Evolutionary conservation across 768 basidiomycete genomes (phyloP).

Genomic region (Trametes cubensis): DNA sequence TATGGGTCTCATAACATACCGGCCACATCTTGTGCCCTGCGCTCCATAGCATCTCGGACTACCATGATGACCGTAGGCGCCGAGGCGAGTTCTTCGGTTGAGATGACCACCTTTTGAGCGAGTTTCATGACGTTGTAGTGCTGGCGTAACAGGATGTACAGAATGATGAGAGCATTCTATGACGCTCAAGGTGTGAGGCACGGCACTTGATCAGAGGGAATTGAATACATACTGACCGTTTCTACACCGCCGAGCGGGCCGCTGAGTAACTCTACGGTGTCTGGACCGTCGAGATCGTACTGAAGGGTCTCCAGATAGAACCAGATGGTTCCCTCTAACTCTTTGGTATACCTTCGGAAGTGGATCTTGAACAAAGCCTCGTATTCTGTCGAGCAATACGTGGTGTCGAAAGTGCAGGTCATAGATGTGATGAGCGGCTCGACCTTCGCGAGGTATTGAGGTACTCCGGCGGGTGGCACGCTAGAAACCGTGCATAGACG

Average conservation of each 20-base stretch:
- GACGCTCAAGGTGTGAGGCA: neutral
- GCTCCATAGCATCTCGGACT: conserved; percentile 1
- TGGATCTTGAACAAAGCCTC: conserved; percentile 7
- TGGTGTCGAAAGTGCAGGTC: neutral
- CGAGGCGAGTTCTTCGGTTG: conserved; percentile 3
- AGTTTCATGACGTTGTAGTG: conserved; percentile 36
- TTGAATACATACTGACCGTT: conserved; percentile 23
- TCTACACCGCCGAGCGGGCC: conserved; percentile 37
- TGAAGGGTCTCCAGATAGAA: conserved; percentile 32
- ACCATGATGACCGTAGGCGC: neutral
- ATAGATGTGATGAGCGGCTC: neutral
- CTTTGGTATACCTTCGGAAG: conserved; percentile 28
- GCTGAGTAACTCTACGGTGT: conserved; percentile 34
- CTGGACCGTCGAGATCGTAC: conserved; percentile 37
- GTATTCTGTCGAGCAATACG: conserved; percentile 11
- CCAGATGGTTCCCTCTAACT: conserved; percentile 32
- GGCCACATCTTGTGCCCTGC: neutral
- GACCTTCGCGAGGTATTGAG: neutral
- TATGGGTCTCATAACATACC: neutral
- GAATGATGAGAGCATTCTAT: conserved; percentile 39
- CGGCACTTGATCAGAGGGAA: neutral
- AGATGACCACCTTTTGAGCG: neutral
- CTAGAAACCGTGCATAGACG: neutral
- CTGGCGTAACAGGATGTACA: conserved; percentile 38
- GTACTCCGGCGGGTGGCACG: neutral